Evolutionary conservation across 2,329 filamentous ascomycete species (phyloP).

Genomic region (Aspergillus thermomutatus): DNA sequence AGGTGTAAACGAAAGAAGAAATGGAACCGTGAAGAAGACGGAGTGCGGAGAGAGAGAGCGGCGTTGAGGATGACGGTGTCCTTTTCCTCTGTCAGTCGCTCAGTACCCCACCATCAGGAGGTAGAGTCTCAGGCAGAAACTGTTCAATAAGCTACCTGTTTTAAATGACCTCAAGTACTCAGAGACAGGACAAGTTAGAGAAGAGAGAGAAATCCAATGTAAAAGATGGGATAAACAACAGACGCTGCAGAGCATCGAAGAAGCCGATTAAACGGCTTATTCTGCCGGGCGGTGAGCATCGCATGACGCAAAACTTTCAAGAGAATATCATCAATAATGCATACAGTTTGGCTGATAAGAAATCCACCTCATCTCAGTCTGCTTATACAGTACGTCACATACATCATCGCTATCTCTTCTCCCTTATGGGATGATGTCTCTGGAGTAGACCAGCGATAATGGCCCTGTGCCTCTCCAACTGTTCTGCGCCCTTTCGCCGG

Average conservation of each 20-base stretch:
- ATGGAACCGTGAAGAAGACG: background rate
- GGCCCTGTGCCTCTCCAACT: slow-evolving; percentile 32
- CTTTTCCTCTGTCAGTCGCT: slow-evolving; percentile 3
- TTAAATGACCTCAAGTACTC: background rate
- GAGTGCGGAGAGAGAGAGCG: background rate
- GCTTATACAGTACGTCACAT: background rate
- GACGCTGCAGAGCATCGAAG: background rate
- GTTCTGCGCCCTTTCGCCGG: slow-evolving; percentile 22
- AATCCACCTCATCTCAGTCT: background rate
- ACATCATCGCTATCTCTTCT: background rate
- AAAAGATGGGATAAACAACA: slow-evolving; percentile 1
- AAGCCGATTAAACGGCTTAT: slow-evolving; percentile 2
- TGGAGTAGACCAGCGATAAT: slow-evolving; percentile 30
- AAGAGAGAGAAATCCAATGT: background rate
- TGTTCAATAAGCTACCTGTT: background rate
- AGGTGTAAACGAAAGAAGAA: background rate
- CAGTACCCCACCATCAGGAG: background rate
- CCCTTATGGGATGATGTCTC: slow-evolving; percentile 18
- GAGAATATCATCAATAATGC: too few relatives aligned
- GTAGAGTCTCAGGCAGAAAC: background rate
- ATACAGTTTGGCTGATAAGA: background rate
- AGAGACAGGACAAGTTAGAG: background rate
- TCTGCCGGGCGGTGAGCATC: slow-evolving; percentile 21
- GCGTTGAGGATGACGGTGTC: slow-evolving; percentile 12
- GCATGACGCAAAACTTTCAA: slow-evolving; percentile 7